Conservation (phyloP, 257 asterid genomes). For the Solanum chilense region DNA sequence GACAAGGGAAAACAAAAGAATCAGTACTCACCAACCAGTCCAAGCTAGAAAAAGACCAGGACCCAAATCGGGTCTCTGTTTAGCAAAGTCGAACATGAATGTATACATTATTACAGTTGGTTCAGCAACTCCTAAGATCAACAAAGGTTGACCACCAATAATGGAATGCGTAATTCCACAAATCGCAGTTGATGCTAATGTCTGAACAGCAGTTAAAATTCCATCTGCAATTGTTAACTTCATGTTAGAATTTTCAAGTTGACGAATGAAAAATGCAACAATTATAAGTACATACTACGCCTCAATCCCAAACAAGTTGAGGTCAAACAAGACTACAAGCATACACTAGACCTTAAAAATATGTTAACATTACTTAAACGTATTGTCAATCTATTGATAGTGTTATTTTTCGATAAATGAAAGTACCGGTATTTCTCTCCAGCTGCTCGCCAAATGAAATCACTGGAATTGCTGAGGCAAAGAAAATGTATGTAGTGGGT, state of each 20-base stretch:
- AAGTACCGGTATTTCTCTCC: conserved; percentile 60
- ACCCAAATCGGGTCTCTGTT: conserved; percentile 66
- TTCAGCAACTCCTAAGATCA: conserved; percentile 90
- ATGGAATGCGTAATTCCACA: conserved; percentile 89
- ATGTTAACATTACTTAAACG: no score
- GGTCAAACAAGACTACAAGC: not conserved
- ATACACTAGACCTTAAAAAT: not conserved
- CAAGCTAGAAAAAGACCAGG: conserved; percentile 78
- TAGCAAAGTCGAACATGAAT: conserved; percentile 86
- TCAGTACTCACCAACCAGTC: conserved; percentile 67
- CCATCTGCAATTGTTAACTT: conserved; percentile 46
- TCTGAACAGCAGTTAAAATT: conserved; percentile 81
- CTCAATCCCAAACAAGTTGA: not conserved
- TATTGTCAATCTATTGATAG: not conserved
- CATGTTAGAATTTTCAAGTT: not conserved
- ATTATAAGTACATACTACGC: not conserved
- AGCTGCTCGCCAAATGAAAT: conserved; percentile 80
- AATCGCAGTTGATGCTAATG: conserved; percentile 77
- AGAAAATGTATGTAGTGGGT: conserved; percentile 72
- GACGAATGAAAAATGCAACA: not conserved
- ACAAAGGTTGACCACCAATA: conserved; percentile 91
- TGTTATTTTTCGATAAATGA: not conserved
- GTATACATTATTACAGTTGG: conserved; percentile 98
- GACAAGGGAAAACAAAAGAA: not conserved
- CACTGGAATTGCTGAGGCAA: conserved; percentile 84